phyloP scores from a whole-genome alignment of 129 eudicot species.

The Flaveria robusta region DNA sequence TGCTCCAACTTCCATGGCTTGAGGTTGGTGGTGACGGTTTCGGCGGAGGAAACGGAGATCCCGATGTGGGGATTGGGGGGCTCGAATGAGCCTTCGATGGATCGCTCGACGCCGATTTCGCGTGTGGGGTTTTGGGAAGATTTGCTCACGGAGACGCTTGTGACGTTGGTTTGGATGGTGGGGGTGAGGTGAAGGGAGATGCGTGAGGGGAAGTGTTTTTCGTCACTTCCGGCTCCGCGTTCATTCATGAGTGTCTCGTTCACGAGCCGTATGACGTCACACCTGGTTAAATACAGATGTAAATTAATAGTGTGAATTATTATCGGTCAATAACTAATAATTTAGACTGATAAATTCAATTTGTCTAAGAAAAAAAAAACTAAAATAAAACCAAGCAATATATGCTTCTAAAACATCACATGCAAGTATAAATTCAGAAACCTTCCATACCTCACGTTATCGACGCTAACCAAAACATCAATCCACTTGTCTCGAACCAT shows the following conservation, averaged over 20 bases:
- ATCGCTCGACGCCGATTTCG: conserved; percentile 69
- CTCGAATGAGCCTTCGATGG: conserved; percentile 72
- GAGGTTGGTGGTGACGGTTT: conserved; percentile 60
- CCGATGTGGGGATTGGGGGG: conserved; percentile 60
- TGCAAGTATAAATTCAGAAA: neutral
- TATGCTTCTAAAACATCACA: too few species aligned
- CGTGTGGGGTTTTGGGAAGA: conserved; percentile 74
- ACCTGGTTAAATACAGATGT: too few species aligned
- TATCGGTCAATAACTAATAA: too few species aligned
- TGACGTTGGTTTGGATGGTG: conserved; percentile 48
- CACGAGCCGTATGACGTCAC: conserved; percentile 65
- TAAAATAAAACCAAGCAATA: too few species aligned
- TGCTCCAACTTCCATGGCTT: conserved; percentile 97
- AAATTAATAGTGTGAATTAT: too few species aligned
- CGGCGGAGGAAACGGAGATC: conserved; percentile 59
- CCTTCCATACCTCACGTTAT: conserved; percentile 72
- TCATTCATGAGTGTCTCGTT: conserved; percentile 51
- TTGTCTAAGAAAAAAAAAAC: too few species aligned
- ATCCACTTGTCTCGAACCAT: conserved; percentile 66
- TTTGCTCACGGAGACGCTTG: conserved; percentile 69
- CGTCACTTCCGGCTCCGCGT: conserved; percentile 76
- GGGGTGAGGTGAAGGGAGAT: conserved; percentile 80
- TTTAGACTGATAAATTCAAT: too few species aligned
- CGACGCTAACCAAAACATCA: conserved; percentile 70
- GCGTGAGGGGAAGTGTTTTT: conserved; percentile 92